These are phyloP conservation scores for Exophiala dermatitidis DNA, from an alignment of 2,329 filamentous ascomycete species.

Conservation along the genomic window DNA sequence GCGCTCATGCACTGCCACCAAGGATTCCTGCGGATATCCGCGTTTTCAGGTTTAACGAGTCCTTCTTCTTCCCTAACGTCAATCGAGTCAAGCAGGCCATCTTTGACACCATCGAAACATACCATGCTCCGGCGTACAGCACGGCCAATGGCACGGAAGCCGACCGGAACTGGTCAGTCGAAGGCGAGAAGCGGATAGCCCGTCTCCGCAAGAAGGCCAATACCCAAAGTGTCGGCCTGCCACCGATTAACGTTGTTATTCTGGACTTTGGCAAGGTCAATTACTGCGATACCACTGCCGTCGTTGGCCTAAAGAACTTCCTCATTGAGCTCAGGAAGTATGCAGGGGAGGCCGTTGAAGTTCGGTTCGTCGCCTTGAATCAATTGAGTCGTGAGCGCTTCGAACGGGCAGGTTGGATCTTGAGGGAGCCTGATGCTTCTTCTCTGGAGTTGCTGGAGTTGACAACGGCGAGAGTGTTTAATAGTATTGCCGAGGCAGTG, in stretches of 20 bases:
- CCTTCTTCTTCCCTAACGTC: conserved; percentile 57
- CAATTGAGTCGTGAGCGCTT: conserved; percentile 34
- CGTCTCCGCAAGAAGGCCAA: conserved; percentile 40
- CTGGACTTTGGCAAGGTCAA: conserved; percentile 49
- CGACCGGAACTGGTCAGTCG: conserved; percentile 50
- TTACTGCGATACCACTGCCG: conserved; percentile 49
- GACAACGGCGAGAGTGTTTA: conserved; percentile 15
- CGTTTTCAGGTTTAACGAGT: conserved; percentile 51
- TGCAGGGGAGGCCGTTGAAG: conserved; percentile 40
- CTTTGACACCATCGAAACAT: conserved; percentile 46
- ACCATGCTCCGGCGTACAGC: conserved; percentile 38
- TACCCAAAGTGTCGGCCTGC: conserved; percentile 31
- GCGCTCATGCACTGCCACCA: conserved; percentile 20
- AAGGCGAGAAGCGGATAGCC: conserved; percentile 42
- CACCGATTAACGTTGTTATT: conserved; percentile 44
- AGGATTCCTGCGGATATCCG: conserved; percentile 44
- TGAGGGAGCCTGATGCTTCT: conserved; percentile 19
- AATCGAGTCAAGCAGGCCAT: conserved; percentile 46
- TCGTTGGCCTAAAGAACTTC: conserved; percentile 45
- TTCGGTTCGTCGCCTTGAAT: conserved; percentile 46
- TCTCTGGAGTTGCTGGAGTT: conserved; percentile 1
- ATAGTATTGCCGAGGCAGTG: conserved; percentile 19
- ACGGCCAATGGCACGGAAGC: conserved; percentile 32
- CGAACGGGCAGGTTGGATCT: conserved; percentile 32
- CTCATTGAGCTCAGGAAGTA: conserved; percentile 45